phyloP scores from a whole-genome alignment of 1,284 basidiomycete species.

The Tylopilus microsporus region DNA sequence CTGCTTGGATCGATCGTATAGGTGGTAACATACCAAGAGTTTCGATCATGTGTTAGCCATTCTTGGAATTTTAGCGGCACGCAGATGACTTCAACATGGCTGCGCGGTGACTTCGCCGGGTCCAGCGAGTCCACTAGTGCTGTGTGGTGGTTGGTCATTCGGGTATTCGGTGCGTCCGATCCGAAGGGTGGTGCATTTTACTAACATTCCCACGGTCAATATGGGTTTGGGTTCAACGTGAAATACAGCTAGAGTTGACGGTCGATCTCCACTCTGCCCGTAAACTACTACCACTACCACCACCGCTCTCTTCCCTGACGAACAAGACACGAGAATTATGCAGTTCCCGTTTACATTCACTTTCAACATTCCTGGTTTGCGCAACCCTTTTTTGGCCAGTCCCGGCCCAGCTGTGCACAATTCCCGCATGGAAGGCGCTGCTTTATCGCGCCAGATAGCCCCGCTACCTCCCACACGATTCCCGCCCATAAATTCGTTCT shows the following conservation, averaged over 20 bases:
- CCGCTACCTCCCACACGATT: constrained; percentile 29
- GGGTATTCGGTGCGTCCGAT: no score
- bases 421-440: constrained; percentile 25
- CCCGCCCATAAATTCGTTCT: constrained; percentile 20
- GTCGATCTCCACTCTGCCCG: not conserved
- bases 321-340: constrained; percentile 36
- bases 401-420: constrained; percentile 9
- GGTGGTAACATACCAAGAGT: no score
- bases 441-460: constrained; percentile 14
- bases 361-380: constrained; percentile 54
- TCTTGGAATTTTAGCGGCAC: no score
- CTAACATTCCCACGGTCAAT: not conserved
- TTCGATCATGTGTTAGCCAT: no score
- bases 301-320: constrained; percentile 10
- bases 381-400: constrained; percentile 55
- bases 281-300: not conserved
- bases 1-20: no score
- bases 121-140: no score
- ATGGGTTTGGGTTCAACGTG: not conserved
- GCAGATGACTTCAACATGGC: no score
- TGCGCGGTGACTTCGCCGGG: no score
- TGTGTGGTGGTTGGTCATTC: no score
- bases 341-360: constrained; percentile 65
- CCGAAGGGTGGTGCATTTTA: not conserved
- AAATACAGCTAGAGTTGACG: not conserved